Base-by-base conservation (phyloP, 23 red algal genomes). In the Gracilaria domingensis region DNA sequence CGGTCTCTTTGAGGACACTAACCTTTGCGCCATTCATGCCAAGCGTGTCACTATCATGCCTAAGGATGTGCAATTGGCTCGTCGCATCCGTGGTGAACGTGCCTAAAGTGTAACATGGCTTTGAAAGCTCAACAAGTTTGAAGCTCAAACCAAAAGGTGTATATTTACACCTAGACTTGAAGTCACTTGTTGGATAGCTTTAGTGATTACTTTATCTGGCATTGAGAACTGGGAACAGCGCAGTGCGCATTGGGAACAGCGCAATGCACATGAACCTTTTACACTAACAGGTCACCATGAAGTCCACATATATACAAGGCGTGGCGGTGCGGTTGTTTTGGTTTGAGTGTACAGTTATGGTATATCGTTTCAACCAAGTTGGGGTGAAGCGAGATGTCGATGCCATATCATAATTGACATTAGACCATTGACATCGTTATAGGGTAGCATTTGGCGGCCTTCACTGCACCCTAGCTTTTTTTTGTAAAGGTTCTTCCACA, bases 41-140 rank as follows among this genome's bases (percentile, higher is more conserved):
- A 98, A 98, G 88, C 91, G 96, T 26, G 96, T 98, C 23, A 98
- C 96, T 42, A 98, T 98, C 74, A 98, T 98, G 96, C 96, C 96
- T 24, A 98, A 98, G 89, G 96, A 98, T 62, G 94, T 98, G 32
- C 96, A 98, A 74, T 80, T 98, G 24, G 96, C 96, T 25, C 92
- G 96, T 26, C 87, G 96, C 35, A 98, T 98, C 75, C 92, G 96
- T 28, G 96, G 96, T 48, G 96, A 98, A 75, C 92, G 96, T 44
- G 91, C 92, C 28, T 98, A 98, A 88, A 28, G 55, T 34, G 21
- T 75, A 58, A 42, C 32, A 55, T 76, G 48, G 33, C 66, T 66
- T 44, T 51, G 25, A 67, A 11, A 57, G 70, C 71, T 51, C 61
- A 1, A 39, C 47, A 35, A 45, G 39, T 75, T 35, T 55, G 39